Conservation (phyloP, 352 stramenopile genomes). For the Globisporangium emineosum region DNA sequence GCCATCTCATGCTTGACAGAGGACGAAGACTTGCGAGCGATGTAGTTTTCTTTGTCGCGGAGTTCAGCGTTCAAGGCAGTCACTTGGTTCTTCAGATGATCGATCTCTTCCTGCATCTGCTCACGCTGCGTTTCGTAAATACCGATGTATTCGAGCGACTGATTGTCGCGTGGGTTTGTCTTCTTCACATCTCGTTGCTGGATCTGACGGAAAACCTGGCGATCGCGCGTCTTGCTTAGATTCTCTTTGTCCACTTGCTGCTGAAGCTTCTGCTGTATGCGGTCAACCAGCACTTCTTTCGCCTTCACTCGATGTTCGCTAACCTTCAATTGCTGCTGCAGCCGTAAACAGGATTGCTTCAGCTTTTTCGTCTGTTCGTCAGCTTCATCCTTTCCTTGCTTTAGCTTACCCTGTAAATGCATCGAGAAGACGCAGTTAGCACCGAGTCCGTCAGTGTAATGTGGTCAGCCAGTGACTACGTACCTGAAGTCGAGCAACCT, state of each 20-base stretch:
- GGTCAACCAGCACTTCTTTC: constrained; percentile 78
- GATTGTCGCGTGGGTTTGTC: constrained; percentile 51
- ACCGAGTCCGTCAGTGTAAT: neutral
- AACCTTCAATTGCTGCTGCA: constrained; percentile 84
- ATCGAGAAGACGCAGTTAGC: no score
- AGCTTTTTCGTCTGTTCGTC: constrained; percentile 54
- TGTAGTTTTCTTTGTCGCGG: constrained; percentile 75
- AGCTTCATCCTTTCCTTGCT: constrained; percentile 39
- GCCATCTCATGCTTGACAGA: constrained; percentile 11
- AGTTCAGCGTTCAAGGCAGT: constrained; percentile 62
- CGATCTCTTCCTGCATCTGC: constrained; percentile 74
- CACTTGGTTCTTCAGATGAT: constrained; percentile 59
- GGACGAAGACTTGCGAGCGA: constrained; percentile 30
- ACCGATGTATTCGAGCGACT: constrained; percentile 65
- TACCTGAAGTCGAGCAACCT: constrained; percentile 62
- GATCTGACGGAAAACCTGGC: constrained; percentile 57
- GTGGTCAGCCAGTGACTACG: neutral
- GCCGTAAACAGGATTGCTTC: constrained; percentile 54
- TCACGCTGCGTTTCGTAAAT: constrained; percentile 71
- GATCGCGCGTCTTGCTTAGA: constrained; percentile 54
- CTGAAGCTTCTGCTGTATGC: constrained; percentile 80
- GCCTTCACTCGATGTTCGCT: constrained; percentile 86
- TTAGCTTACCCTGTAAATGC: constrained; percentile 36
- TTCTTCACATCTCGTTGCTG: constrained; percentile 63
- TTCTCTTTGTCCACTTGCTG: constrained; percentile 74